A percentile compares a stretch with the other conserved stretches of the same genome.
Evolutionary conservation across 1,284 basidiomycete genomes (phyloP).

Genomic region (Ceratobasidium sp.): DNA sequence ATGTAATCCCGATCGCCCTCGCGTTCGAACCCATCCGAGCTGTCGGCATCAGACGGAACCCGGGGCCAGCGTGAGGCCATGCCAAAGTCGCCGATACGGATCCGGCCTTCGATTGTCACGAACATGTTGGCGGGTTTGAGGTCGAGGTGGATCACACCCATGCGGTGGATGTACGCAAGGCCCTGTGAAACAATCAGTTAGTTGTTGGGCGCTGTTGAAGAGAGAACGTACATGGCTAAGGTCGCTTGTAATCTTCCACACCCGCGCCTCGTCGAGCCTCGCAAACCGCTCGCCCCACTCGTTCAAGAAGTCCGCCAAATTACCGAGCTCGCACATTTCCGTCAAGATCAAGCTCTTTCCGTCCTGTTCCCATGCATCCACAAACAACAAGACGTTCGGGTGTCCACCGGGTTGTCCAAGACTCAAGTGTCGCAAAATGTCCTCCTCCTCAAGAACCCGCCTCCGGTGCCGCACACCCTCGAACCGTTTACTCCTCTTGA

Average conservation of each 20-base stretch:
- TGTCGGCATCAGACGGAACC: constrained; percentile 48
- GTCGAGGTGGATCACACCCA: constrained; percentile 93
- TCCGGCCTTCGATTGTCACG: constrained; percentile 84
- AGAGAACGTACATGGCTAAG: constrained; percentile 74
- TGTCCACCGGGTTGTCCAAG: constrained; percentile 54
- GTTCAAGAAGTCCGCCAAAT: constrained; percentile 89
- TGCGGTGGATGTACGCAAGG: constrained; percentile 86
- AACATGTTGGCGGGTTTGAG: constrained; percentile 98
- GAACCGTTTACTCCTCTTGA: constrained; percentile 95
- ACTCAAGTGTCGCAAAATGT: constrained; percentile 85
- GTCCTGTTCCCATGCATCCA: constrained; percentile 97
- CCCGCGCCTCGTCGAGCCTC: constrained; percentile 86
- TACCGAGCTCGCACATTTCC: constrained; percentile 93
- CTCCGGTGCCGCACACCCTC: constrained; percentile 91
- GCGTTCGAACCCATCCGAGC: constrained; percentile 75
- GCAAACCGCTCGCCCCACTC: constrained; percentile 89
- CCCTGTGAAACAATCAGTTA: constrained; percentile 59
- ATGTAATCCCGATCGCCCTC: constrained; percentile 98
- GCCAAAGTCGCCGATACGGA: constrained; percentile 99
- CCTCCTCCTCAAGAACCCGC: constrained; percentile 93
- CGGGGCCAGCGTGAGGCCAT: constrained; percentile 89
- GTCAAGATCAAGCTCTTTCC: constrained; percentile 91
- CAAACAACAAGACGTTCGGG: constrained; percentile 86
- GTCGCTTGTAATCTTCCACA: constrained; percentile 97
- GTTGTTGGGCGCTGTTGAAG: constrained; percentile 42